phyloP scores from a whole-genome alignment of 208 protist genomes.

The Wallacemonas collosoma region DNA sequence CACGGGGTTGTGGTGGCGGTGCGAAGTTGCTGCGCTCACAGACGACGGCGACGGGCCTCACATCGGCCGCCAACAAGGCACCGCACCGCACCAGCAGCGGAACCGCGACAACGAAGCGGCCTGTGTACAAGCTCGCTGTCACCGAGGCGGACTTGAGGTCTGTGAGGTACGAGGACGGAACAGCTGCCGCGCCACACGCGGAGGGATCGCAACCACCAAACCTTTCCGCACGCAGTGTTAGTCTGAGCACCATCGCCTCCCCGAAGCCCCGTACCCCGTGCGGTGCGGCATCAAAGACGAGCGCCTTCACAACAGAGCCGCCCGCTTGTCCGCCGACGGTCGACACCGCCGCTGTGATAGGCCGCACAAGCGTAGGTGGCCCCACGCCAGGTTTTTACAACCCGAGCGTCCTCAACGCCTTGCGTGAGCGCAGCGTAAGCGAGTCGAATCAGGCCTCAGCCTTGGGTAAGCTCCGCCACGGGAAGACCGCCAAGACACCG shows the following conservation, averaged over 20 bases:
- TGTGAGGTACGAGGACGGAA: too few relatives aligned
- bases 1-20: not conserved
- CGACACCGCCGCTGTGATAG: not conserved
- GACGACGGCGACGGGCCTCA: not conserved
- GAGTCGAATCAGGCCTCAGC: conserved; percentile 30
- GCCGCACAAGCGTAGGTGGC: conserved; percentile 1
- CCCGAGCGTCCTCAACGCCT: conserved; percentile 33
- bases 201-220: not conserved
- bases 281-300: conserved; percentile 17
- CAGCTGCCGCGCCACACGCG: not conserved
- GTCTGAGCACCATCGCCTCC: conserved; percentile 14
- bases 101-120: not conserved
- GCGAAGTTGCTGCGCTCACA: conserved; percentile 7
- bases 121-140: not conserved
- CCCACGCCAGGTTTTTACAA: conserved; percentile 40
- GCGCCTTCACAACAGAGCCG: not conserved
- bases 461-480: not conserved
- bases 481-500: not conserved
- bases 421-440: conserved; percentile 53
- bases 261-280: conserved; percentile 23
- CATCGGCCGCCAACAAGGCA: not conserved
- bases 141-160: not conserved
- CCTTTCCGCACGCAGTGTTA: conserved; percentile 6
- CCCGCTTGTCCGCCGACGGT: not conserved
- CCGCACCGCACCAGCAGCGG: conserved; percentile 2